Conservation (phyloP, 352 stramenopile species). For the Pythium pyrilobum region DNA sequence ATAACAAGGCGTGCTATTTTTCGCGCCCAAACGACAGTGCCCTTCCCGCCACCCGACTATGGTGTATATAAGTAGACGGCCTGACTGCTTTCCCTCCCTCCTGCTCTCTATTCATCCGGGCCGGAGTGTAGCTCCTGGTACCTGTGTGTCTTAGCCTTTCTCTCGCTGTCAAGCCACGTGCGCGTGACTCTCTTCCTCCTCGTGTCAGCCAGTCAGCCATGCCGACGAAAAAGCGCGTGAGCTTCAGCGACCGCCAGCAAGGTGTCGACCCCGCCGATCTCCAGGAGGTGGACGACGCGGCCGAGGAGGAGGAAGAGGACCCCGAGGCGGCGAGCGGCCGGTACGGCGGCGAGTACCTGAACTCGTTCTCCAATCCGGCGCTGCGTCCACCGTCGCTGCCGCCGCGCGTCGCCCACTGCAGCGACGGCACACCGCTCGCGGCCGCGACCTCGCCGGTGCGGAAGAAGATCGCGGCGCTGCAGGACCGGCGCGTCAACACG, state of each 20-base stretch:
- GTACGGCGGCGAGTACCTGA: neutral
- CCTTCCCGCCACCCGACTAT: too few relatives aligned
- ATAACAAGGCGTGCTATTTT: too few relatives aligned
- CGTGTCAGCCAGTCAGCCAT: neutral
- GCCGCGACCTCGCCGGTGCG: constrained; percentile 30
- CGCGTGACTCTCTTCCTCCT: neutral
- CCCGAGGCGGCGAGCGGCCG: neutral
- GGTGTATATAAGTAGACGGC: too few relatives aligned
- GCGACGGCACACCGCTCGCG: constrained; percentile 1
- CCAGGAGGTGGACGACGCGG: neutral
- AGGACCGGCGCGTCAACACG: constrained; percentile 53
- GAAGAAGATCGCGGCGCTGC: constrained; percentile 52
- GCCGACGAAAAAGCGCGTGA: constrained; percentile 17
- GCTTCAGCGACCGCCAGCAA: constrained; percentile 11
- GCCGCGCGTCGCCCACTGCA: constrained; percentile 5
- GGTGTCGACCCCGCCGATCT: too few relatives aligned
- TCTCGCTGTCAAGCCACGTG: neutral
- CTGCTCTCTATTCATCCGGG: too few relatives aligned
- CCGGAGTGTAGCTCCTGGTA: too few relatives aligned
- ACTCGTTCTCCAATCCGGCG: constrained; percentile 9
- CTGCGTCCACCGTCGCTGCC: constrained; percentile 2
- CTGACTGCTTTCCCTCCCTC: too few relatives aligned
- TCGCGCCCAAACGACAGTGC: too few relatives aligned
- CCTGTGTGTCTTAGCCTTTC: constrained; percentile 1
- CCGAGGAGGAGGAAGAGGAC: constrained; percentile 3